These are phyloP conservation scores for Vitis rupestris DNA, from an alignment of 164 flowering plant genomes.

Conservation along the genomic window DNA sequence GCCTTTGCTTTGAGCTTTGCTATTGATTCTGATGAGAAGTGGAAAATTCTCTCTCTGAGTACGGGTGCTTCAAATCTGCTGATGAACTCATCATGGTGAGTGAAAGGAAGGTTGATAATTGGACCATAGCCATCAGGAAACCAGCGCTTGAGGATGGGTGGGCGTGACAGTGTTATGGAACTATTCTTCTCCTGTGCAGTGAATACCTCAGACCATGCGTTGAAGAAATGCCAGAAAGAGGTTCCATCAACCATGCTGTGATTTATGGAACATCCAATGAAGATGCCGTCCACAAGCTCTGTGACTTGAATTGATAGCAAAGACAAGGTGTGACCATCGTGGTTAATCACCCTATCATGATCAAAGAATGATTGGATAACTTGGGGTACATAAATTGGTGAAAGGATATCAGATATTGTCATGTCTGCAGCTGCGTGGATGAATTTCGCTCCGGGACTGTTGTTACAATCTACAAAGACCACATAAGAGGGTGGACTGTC, in stretches of 20 bases:
- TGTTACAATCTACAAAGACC: conserved; percentile 42
- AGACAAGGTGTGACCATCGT: conserved; percentile 49
- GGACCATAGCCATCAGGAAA: conserved; percentile 29
- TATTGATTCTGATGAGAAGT: conserved; percentile 46
- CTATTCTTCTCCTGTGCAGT: conserved; percentile 4
- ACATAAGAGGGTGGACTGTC: conserved; percentile 22
- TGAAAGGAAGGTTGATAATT: conserved; percentile 37
- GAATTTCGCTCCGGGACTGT: conserved; percentile 50
- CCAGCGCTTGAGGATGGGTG: conserved; percentile 36
- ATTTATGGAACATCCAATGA: conserved; percentile 55
- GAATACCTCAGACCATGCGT: conserved; percentile 43
- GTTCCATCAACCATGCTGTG: conserved; percentile 51
- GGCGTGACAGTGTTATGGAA: conserved; percentile 12
- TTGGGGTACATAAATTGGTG: conserved; percentile 43
- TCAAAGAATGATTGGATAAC: conserved; percentile 49
- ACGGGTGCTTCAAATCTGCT: conserved; percentile 24
- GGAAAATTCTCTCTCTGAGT: conserved; percentile 43
- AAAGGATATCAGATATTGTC: conserved; percentile 33
- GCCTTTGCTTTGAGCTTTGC: conserved; percentile 43
- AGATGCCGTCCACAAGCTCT: conserved; percentile 50
- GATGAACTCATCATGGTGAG: conserved; percentile 34
- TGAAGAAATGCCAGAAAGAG: conserved; percentile 56
- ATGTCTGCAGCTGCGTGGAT: conserved; percentile 36
- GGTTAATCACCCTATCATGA: conserved; percentile 39
- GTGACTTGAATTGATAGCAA: conserved; percentile 56